These are phyloP conservation scores for Santalum album DNA, from an alignment of 164 flowering plant genomes.

Conservation along the genomic window DNA sequence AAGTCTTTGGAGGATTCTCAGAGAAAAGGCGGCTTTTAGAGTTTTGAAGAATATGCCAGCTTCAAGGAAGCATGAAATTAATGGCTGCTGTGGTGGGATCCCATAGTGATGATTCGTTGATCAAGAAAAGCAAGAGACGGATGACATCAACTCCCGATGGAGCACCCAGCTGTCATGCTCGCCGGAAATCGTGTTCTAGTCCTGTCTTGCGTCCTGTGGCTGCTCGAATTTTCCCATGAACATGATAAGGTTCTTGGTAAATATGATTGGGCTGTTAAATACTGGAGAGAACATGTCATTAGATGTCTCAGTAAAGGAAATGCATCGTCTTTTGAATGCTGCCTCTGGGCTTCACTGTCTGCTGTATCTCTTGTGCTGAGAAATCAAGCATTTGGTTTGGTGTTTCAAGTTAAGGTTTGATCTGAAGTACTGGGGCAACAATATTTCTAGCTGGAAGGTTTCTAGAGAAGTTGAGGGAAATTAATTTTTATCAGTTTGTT, in stretches of 20 bases:
- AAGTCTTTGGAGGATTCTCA: constrained; percentile 19
- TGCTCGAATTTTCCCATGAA: constrained; percentile 15
- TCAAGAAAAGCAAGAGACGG: constrained; percentile 19
- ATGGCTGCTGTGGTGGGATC: constrained; percentile 27
- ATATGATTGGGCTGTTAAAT: not conserved
- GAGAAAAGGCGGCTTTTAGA: constrained; percentile 33
- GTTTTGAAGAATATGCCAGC: constrained; percentile 28
- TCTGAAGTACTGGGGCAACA: too few species aligned
- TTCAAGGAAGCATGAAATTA: constrained; percentile 23
- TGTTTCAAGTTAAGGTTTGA: too few species aligned
- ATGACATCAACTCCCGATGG: constrained; percentile 11
- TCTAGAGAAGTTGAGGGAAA: too few species aligned
- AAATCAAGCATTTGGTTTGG: too few species aligned
- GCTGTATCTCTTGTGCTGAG: too few species aligned
- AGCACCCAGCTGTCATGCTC: constrained; percentile 7
- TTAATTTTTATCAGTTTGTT: too few species aligned
- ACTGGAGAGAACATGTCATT: too few species aligned
- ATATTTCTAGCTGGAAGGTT: too few species aligned
- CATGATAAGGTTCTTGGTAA: not conserved
- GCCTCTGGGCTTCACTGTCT: too few species aligned
- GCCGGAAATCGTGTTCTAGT: constrained; percentile 6
- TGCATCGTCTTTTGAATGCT: too few species aligned
- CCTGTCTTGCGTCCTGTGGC: constrained; percentile 11
- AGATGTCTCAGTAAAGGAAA: too few species aligned
- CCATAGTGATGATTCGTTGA: constrained; percentile 22